These are phyloP conservation scores for Annulohypoxylon nitens DNA, from an alignment of 495 filamentous ascomycete genomes.

Conservation along the genomic window DNA sequence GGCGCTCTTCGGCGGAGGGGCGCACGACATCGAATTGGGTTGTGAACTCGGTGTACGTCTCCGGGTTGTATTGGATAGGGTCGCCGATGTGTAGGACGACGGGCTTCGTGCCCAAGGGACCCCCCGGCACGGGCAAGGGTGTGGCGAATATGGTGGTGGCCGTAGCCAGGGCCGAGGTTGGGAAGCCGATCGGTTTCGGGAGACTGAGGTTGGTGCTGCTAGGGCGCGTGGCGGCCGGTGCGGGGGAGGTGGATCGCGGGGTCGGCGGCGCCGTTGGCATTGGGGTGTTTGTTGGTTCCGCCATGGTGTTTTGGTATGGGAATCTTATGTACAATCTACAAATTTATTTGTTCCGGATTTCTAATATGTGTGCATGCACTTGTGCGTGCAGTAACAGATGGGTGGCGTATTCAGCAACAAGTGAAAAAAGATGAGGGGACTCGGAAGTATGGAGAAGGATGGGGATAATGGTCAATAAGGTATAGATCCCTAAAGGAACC, in stretches of 20 bases:
- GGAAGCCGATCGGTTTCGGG: conserved; percentile 35
- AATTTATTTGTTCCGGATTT: neutral
- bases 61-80: conserved; percentile 74
- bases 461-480: conserved; percentile 1
- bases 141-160: neutral
- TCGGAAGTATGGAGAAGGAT: neutral
- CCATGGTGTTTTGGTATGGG: conserved; percentile 50
- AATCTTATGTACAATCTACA: conserved; percentile 11
- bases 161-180: conserved; percentile 1
- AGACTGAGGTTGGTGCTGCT: conserved; percentile 31
- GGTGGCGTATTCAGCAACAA: neutral
- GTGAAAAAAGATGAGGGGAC: neutral
- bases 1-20: conserved; percentile 62
- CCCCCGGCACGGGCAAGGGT: conserved; percentile 39
- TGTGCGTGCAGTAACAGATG: neutral
- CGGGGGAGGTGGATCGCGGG: conserved; percentile 60
- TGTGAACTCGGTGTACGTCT: conserved; percentile 68
- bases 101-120: conserved; percentile 43
- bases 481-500: conserved; percentile 7
- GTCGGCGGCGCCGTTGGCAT: conserved; percentile 63
- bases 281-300: conserved; percentile 64
- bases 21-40: conserved; percentile 70
- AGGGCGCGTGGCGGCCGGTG: conserved; percentile 39
- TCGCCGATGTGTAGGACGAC: conserved; percentile 77
- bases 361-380: neutral